Evolutionary conservation across 306 rosid species (phyloP).

Genomic region (Rosa chinensis): DNA sequence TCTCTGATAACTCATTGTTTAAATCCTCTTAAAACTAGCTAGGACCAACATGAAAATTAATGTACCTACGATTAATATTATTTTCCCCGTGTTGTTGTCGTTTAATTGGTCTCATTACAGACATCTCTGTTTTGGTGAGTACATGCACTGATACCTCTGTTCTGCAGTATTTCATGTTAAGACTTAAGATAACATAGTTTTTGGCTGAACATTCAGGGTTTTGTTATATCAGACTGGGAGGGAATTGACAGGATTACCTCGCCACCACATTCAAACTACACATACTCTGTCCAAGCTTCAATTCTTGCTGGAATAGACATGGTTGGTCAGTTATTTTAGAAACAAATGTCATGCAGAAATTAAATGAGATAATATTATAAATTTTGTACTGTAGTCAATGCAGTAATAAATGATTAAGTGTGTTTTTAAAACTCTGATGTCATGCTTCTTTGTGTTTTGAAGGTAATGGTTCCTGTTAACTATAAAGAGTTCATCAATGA

Average conservation of each 20-base stretch:
- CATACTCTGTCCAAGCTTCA: constrained; percentile 80
- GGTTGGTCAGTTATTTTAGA: constrained; percentile 52
- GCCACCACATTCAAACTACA: constrained; percentile 73
- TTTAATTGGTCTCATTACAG: neutral
- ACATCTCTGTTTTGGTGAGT: constrained; percentile 10
- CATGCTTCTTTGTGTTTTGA: constrained; percentile 31
- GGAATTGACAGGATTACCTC: constrained; percentile 83
- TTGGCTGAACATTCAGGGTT: constrained; percentile 66
- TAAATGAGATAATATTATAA: constrained; percentile 4
- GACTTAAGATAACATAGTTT: constrained; percentile 15
- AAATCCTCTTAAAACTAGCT: neutral
- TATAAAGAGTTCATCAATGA: constrained; percentile 67
- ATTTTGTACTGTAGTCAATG: constrained; percentile 9
- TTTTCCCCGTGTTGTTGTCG: neutral
- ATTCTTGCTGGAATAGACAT: constrained; percentile 90
- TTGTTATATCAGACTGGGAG: constrained; percentile 98
- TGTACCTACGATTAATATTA: neutral
- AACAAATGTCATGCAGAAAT: constrained; percentile 19
- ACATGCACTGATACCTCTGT: neutral
- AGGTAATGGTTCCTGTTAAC: constrained; percentile 89
- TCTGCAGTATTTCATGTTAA: constrained; percentile 22
- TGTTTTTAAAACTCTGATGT: constrained; percentile 16
- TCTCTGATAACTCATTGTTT: neutral
- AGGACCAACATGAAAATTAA: neutral
- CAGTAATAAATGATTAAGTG: neutral